Evolutionary conservation across 805 yeast species (phyloP), one percentile per base, ranked within the genome.

Genomic region (Ogataea ganodermae): DNA sequence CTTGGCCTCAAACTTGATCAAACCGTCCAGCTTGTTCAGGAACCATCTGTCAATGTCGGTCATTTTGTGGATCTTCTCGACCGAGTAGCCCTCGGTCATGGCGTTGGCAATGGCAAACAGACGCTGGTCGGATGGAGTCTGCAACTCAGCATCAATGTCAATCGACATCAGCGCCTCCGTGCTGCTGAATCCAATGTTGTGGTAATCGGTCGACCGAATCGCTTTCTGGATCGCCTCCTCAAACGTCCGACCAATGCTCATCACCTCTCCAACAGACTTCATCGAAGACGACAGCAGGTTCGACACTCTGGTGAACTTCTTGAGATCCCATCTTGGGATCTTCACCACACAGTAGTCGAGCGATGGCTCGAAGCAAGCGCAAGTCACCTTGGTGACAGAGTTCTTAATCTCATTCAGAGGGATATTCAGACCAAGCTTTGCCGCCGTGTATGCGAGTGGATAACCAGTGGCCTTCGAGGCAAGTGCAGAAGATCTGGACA

Each of bases 401-500:
- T 92, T 92, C 68, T 83, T 84, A 64, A 92, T 86, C 71, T 92
- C 95, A 62, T 89, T 86, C 66, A 92, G 79, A 37, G 97, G 91
- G 63, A 88, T 88, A 74, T 89, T 89, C 65, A 92, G 77, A 70
- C 96, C 99, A 55, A 92, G 76, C 71, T 92, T 92, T 55, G 98
- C 98, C 56, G 99, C 99, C 46, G 96, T 94, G 70, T 90, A 92
- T 44, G 99, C 99, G 59, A 92, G 79, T 61, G 99, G 99, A 66
- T 92, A 92, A 60, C 98, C 99, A 38, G 99, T 92, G 31, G 99
- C 99, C 76, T 92, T 92, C 20, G 98, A 92, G 40, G 99, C 99
- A 62, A 92, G 79, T 48, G 99, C 99, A n/a, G 98, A 94, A 40
- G 99, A 92, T 70, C 99, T 84, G 26, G 97, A 91, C 61, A 92